Base-by-base conservation (phyloP, 495 filamentous ascomycete species). In the Cryomyces minteri region DNA sequence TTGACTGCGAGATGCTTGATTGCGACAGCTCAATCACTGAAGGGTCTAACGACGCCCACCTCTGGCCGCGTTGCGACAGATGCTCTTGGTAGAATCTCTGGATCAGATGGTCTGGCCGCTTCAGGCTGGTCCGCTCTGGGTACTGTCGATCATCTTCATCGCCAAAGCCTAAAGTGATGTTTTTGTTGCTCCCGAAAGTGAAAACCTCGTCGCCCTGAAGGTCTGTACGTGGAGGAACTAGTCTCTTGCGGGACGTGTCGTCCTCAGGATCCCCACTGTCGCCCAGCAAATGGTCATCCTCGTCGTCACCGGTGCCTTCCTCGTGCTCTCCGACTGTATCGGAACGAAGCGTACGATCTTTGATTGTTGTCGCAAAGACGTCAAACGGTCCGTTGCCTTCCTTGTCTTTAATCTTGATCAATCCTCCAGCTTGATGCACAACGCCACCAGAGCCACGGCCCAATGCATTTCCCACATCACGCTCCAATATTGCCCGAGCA, bases 321-420 rank as follows among this genome's bases (percentile, higher is more conserved):
- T 57, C 45, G 6, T 28, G 34, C 4, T 12, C 14, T 31, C 52
- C 29, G 28, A 30, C 29, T 25, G 18, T 32, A 32, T 53, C 52
- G 28, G 57, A 50, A 39, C 53, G 47, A 14, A 58, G 46, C 2
- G 54, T 51, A 4, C 62, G 52, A 39, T 79, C 71, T 40, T 75
- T 76, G 44, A 94, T 86, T 9, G 85, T 88, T 25, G 79, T 73
- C 40, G 79, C 79, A 52, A 90, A 94, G 11, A 96, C 67, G 57
- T 96, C 88, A 48, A 94, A 92, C 0, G 90, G 88, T 46, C 86
- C 93, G 52, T 88, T 82, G 12, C 92, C 92, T 58, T 94, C 88
- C 40, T 80, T 78, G 53, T 98, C 90, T 58, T 98, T 98, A 43
- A 90, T 80, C 63, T 93, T 94, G 52, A 95, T 88, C 29, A 94